Evolutionary conservation across 2,329 filamentous ascomycete species (phyloP), one percentile per base, ranked within the genome.

Genomic region (Colletotrichum trifolii): DNA sequence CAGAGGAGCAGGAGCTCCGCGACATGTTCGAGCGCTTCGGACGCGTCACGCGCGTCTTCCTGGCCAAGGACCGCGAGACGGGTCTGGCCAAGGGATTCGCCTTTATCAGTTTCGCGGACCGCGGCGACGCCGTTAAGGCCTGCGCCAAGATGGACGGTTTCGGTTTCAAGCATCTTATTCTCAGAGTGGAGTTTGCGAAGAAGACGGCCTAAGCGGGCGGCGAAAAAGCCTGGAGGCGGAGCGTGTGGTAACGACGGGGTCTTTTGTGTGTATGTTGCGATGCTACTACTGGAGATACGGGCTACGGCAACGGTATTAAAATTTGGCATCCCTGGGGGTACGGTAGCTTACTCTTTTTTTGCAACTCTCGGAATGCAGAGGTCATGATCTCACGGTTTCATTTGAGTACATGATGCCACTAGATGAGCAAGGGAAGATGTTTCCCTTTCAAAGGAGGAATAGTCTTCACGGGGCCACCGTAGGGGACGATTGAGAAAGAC

Each of bases 1-100:
- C 96, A 70, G 96, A 99, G 81, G 96, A 99, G 81, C 84, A 88
- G 77, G 96, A 99, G 80, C 86, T 99, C 71, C 92, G 96, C 77
- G 94, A 97, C 78, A 94, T 99, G 89, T 99, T 99, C 85, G 94
- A 97, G 84, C 89, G 96, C 72, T 97, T 96, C 78, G 96, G 96
- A 75, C 92, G 94, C 72, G 96, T 99, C 76, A 98, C 95, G 62
- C 90, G 96, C 79, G 96, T 99, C 54, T 99, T 99, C 86, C 82
- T 99, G 74, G 96, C 96, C 74, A 98, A 97, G 87, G 96, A 99
- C 83, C 87, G 96, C 77, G 96, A 99, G 74, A 99, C 96, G 45
- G 93, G 94, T 67, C 84, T 95, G 78, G 96, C 96, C 73, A 99
- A 99, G 89, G 96, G 96, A 68, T 99, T 99, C 78, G 96, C 96